These are phyloP conservation scores for Lithohypha guttulata DNA, from an alignment of 2,329 filamentous ascomycete genomes.

Conservation along the genomic window DNA sequence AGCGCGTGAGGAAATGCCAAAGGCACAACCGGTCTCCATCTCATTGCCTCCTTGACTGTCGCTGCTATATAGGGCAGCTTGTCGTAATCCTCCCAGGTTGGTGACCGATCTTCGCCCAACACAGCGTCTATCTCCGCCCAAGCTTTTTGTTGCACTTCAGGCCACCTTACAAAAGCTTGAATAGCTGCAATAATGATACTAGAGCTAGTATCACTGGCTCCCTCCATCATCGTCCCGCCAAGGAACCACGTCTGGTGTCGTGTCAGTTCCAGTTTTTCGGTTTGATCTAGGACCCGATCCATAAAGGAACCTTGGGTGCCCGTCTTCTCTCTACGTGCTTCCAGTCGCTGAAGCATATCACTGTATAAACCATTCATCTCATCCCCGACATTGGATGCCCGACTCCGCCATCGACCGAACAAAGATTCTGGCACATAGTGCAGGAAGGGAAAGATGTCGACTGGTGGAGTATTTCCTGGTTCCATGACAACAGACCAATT, in stretches of 20 bases:
- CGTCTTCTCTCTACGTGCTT: slow-evolving; percentile 24
- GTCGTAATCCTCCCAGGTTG: slow-evolving; percentile 32
- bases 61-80: slow-evolving; percentile 32
- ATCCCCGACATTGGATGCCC: slow-evolving; percentile 28
- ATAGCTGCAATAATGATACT: slow-evolving; percentile 29
- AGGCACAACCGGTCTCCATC: slow-evolving; percentile 40
- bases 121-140: slow-evolving; percentile 38
- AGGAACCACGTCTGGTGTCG: slow-evolving; percentile 33
- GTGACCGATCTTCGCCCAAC: slow-evolving; percentile 30
- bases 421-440: slow-evolving; percentile 34
- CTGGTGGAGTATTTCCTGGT: slow-evolving; percentile 38
- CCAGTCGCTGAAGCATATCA: slow-evolving; percentile 28
- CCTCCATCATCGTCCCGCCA: slow-evolving; percentile 24
- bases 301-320: slow-evolving; percentile 27
- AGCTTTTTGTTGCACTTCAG: slow-evolving; percentile 37
- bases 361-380: slow-evolving; percentile 35
- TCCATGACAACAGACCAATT: slow-evolving; percentile 37
- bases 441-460: slow-evolving; percentile 38
- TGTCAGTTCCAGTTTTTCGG: slow-evolving; percentile 24
- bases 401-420: slow-evolving; percentile 31
- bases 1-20: slow-evolving; percentile 42
- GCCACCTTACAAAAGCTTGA: slow-evolving; percentile 20
- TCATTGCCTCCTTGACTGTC: slow-evolving; percentile 33
- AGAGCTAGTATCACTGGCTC: slow-evolving; percentile 32
- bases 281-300: slow-evolving; percentile 32